These are phyloP conservation scores for Cairneyella variabilis DNA, from an alignment of 495 filamentous ascomycete species.

Conservation along the genomic window DNA sequence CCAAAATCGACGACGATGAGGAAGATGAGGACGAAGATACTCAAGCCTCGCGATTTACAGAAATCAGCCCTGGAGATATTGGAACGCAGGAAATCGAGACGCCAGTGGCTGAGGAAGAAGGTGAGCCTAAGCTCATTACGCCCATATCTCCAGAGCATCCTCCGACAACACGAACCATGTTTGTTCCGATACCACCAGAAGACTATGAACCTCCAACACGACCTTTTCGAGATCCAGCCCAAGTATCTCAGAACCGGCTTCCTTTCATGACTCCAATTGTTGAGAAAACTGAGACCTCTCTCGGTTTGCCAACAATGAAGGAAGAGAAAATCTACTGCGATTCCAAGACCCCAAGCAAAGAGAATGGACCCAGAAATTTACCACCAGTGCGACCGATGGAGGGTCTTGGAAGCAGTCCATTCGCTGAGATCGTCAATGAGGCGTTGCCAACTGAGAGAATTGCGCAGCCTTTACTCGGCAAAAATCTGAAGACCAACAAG, in stretches of 20 bases:
- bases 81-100: constrained; percentile 18
- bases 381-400: constrained; percentile 24
- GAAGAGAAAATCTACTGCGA: constrained; percentile 54
- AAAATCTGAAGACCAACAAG: constrained; percentile 27
- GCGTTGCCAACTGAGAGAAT: constrained; percentile 35
- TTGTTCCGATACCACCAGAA: constrained; percentile 73
- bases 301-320: constrained; percentile 54
- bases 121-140: constrained; percentile 31
- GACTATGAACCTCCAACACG: constrained; percentile 73
- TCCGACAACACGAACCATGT: constrained; percentile 41
- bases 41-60: constrained; percentile 26
- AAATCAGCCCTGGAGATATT: constrained; percentile 26
- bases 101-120: not conserved
- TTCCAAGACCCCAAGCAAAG: constrained; percentile 71
- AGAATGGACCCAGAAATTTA: constrained; percentile 37
- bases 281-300: constrained; percentile 84
- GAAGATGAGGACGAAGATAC: constrained; percentile 38
- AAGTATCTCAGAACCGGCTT: constrained; percentile 78
- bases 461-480: constrained; percentile 42
- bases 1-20: constrained; percentile 40
- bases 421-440: constrained; percentile 55
- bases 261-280: constrained; percentile 99
- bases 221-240: constrained; percentile 70
- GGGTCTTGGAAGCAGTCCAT: constrained; percentile 64
- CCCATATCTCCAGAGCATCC: constrained; percentile 38